Conservation (phyloP, 257 asterid species). For the Solanum chilense region DNA sequence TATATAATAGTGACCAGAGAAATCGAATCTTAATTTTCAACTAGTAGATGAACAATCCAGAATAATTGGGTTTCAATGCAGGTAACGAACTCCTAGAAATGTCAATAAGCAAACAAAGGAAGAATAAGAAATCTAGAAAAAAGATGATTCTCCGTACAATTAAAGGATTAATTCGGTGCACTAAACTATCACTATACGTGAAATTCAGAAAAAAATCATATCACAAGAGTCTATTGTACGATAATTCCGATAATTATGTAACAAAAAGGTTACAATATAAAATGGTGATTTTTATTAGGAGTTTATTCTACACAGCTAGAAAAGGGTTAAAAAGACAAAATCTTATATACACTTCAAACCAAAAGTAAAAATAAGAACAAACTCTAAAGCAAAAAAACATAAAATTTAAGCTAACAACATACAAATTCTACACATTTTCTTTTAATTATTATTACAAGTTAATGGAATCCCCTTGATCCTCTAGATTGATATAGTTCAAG, state of each 20-base stretch:
- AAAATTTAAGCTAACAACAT: not conserved
- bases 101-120: too few species aligned
- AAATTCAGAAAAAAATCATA: too few species aligned
- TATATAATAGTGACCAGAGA: not conserved
- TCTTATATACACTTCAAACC: not conserved
- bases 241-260: too few species aligned
- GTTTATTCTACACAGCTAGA: not conserved
- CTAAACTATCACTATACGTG: too few species aligned
- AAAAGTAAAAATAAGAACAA: not conserved
- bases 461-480: conserved; percentile 48
- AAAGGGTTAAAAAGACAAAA: not conserved
- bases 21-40: too few species aligned
- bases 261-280: not conserved
- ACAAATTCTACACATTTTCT: not conserved
- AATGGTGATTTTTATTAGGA: not conserved
- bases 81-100: too few species aligned
- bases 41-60: too few species aligned
- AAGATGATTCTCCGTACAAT: too few species aligned
- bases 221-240: not conserved
- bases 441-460: not conserved
- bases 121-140: too few species aligned
- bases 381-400: not conserved
- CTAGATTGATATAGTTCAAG: conserved; percentile 66
- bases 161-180: not conserved
- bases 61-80: too few species aligned